Conservation (phyloP, 768 basidiomycete genomes). For the Lenzites betulinus region DNA sequence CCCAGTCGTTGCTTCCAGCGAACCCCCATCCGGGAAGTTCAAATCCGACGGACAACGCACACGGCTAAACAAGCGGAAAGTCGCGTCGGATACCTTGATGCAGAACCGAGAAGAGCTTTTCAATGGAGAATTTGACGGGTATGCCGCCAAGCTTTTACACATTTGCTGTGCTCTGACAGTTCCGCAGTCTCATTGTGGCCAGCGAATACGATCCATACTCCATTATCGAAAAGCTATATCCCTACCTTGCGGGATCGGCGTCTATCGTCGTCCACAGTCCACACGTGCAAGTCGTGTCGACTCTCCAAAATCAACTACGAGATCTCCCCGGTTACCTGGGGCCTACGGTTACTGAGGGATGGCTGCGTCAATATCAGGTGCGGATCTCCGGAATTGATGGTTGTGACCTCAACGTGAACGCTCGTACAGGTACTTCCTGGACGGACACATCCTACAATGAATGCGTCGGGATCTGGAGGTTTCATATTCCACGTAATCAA, state of each 20-base stretch:
- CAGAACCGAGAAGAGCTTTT: conserved; percentile 79
- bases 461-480: conserved; percentile 84
- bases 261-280: conserved; percentile 88
- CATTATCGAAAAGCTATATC: conserved; percentile 69
- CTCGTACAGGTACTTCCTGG: conserved; percentile 76
- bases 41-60: conserved; percentile 73
- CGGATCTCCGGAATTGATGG: not conserved
- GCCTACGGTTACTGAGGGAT: conserved; percentile 81
- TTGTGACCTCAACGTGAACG: not conserved
- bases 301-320: conserved; percentile 73
- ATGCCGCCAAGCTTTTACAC: conserved; percentile 26
- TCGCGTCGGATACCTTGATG: conserved; percentile 60
- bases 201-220: conserved; percentile 86
- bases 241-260: conserved; percentile 83
- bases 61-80: conserved; percentile 77
- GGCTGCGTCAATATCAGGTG: conserved; percentile 87
- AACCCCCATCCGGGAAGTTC: conserved; percentile 56
- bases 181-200: conserved; percentile 71
- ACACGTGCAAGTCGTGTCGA: conserved; percentile 77
- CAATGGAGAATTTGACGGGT: conserved; percentile 89
- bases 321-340: conserved; percentile 67
- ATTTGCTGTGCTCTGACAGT: conserved; percentile 2
- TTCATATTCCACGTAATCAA: conserved; percentile 85
- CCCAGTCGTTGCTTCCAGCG: conserved; percentile 60
- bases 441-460: conserved; percentile 95